Evolutionary conservation across 1,284 basidiomycete species (phyloP).

Genomic region (Naganishia sp.): DNA sequence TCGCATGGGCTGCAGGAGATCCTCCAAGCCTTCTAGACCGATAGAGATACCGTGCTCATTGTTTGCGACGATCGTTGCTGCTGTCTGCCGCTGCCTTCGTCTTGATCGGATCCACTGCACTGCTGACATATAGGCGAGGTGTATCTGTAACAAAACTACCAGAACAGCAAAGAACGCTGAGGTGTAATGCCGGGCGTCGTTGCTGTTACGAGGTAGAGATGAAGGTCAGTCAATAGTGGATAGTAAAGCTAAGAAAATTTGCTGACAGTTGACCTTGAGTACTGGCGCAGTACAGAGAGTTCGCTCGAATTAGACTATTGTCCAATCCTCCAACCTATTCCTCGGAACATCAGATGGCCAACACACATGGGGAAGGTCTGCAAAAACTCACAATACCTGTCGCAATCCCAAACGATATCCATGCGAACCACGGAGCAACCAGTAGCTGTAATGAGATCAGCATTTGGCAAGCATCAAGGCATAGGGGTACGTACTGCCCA

Average conservation of each 20-base stretch:
- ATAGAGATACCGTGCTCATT: slow-evolving; percentile 19
- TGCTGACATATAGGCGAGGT: slow-evolving; percentile 16
- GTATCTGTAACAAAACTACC: slow-evolving; percentile 14
- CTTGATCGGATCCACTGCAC: not conserved
- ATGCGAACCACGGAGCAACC: slow-evolving; percentile 5
- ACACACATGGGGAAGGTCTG: not conserved
- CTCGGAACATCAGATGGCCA: not conserved
- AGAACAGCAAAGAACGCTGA: slow-evolving; percentile 13
- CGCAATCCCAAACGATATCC: slow-evolving; percentile 2
- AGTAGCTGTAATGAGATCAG: not conserved
- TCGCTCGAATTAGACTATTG: not conserved
- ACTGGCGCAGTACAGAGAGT: slow-evolving; percentile 19
- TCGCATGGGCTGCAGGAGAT: slow-evolving; percentile 15
- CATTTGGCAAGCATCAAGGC: not conserved
- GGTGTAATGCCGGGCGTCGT: slow-evolving; percentile 17
- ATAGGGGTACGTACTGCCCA: slow-evolving; percentile 10
- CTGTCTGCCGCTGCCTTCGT: slow-evolving; percentile 4
- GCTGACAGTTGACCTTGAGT: slow-evolving; percentile 18
- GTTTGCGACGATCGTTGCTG: slow-evolving; percentile 18
- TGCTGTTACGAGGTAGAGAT: not conserved
- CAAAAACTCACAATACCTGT: not conserved
- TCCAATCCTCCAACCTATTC: not conserved
- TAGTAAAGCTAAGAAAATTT: not conserved
- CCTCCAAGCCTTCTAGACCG: slow-evolving; percentile 19
- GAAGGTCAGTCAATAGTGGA: not conserved